Evolutionary conservation across 352 stramenopile genomes (phyloP), one percentile per base, ranked within the genome.

Genomic region (Globisporangium paddicum): DNA sequence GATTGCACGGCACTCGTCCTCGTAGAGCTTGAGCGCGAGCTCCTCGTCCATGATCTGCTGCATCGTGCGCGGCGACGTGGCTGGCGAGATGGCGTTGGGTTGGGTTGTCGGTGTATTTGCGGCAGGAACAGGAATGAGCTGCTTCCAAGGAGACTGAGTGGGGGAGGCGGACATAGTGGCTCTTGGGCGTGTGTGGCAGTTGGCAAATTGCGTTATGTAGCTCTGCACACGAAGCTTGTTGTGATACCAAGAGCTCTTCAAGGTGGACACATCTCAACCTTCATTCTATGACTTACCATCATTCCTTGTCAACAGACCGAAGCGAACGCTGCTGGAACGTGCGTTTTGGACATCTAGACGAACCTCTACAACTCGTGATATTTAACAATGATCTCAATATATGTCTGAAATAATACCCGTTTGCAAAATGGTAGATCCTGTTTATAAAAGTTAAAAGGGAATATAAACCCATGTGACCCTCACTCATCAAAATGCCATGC

Each of bases 41-140:
- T 85, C 73, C 57, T 85, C 78, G 62, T 89, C 78, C 68, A 86
- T 78, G 60, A 89, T 85, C 51, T 89, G 72, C 68, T 85, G 78
- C 30, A 86, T 64, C 28, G 57, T 83, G 13, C 32, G 30, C 13
- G 26, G 46, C 4, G 46, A 40, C 19, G 46, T 34, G 46, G 23
- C 46, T 53, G 32, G 2, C 14, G 45, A 35, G 23, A 51, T n/a
- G 14, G 45, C 3, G 16, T 10, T 9, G 14, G 7, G 5, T 41
- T 41, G 14, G 26, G 18, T 53, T 38, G 35, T 19, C 6, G 21
- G 1, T 19, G 34, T 3, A 18, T 19, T 9, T 18, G 34, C 11
- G 45, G 14, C 7, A 40, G 50, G 8, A 6, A 37, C 16, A 25
- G 51, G 51, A 3, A 11, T 45, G 18, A 58, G 32, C 41, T 58